phyloP scores from a whole-genome alignment of 176 grass and related monocot species.

The Echinochloa phyllopogon region DNA sequence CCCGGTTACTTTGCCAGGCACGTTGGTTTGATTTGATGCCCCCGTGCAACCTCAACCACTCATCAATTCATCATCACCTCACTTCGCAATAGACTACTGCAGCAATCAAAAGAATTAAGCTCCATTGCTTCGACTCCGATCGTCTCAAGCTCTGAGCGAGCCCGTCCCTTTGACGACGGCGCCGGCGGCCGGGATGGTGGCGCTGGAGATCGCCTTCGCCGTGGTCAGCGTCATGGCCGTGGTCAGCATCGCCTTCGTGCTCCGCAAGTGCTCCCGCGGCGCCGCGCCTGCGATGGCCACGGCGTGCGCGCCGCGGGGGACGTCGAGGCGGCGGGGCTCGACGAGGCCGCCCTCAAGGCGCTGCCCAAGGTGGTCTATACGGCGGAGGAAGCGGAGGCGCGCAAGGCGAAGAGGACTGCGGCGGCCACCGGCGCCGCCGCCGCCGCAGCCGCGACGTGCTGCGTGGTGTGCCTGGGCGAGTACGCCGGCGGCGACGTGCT shows the following conservation, averaged over 20 bases:
- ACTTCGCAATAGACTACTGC: background rate
- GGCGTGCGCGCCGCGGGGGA: background rate
- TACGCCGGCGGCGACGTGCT: slow-evolving; percentile 45
- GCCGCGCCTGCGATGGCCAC: background rate
- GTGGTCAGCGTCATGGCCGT: slow-evolving; percentile 11
- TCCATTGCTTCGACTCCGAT: background rate
- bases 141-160: too few species aligned
- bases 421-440: too few species aligned
- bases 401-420: background rate
- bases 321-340: slow-evolving; percentile 26
- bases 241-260: background rate
- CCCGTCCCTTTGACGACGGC: too few species aligned
- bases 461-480: slow-evolving; percentile 58
- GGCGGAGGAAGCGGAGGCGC: background rate
- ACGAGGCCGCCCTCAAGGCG: slow-evolving; percentile 42
- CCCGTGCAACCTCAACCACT: background rate
- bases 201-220: slow-evolving; percentile 20
- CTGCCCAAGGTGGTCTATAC: slow-evolving; percentile 39
- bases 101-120: background rate
- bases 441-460: slow-evolving; percentile 2
- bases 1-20: too few species aligned
- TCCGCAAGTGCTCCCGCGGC: slow-evolving; percentile 19
- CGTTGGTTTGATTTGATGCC: background rate
- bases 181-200: background rate
- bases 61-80: background rate